Percentiles rank a stretch among this genome's conserved stretches.
These are phyloP conservation scores for Aspergillus sp. DNA, from an alignment of 2,329 filamentous ascomycete species.

Conservation along the genomic window DNA sequence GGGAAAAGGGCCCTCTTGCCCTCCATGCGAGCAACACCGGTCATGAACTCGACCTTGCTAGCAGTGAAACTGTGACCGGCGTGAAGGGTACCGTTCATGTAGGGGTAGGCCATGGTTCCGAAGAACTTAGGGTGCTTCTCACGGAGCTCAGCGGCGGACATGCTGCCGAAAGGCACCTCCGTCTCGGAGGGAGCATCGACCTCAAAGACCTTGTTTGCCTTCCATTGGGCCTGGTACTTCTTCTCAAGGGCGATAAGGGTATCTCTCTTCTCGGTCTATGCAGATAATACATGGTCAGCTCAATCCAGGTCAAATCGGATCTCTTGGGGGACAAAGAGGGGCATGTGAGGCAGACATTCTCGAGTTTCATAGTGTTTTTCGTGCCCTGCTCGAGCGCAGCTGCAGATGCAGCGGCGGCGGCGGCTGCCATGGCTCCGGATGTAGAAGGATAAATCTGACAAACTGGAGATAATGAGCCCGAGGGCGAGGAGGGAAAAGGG, in stretches of 20 bases:
- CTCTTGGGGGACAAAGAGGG: conserved; percentile 26
- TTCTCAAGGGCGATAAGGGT: conserved; percentile 63
- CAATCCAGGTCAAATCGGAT: conserved; percentile 20
- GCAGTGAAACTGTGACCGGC: conserved; percentile 91
- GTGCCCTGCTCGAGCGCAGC: conserved; percentile 58
- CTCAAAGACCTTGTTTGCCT: conserved; percentile 76
- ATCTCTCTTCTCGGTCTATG: conserved; percentile 35
- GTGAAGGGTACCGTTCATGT: conserved; percentile 87
- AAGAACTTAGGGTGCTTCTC: conserved; percentile 89
- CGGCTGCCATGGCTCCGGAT: conserved; percentile 42
- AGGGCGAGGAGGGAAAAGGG: conserved; percentile 12
- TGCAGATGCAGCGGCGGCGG: conserved; percentile 53
- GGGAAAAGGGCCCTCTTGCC: conserved; percentile 87
- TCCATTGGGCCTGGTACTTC: conserved; percentile 88
- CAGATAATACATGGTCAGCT: conserved; percentile 18
- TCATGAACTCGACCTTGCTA: conserved; percentile 89
- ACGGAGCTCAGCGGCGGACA: conserved; percentile 73
- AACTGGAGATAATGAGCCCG: conserved; percentile 25
- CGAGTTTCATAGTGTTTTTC: conserved; percentile 66
- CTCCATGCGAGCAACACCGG: conserved; percentile 84
- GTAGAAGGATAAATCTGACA: conserved; percentile 27
- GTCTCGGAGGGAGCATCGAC: conserved; percentile 76
- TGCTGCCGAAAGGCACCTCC: conserved; percentile 75
- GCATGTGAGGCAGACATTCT: conserved; percentile 48
- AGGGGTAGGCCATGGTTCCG: conserved; percentile 74